Evolutionary conservation across 148 eudicot genomes (phyloP).

Genomic region (Heliosperma pusillum): DNA sequence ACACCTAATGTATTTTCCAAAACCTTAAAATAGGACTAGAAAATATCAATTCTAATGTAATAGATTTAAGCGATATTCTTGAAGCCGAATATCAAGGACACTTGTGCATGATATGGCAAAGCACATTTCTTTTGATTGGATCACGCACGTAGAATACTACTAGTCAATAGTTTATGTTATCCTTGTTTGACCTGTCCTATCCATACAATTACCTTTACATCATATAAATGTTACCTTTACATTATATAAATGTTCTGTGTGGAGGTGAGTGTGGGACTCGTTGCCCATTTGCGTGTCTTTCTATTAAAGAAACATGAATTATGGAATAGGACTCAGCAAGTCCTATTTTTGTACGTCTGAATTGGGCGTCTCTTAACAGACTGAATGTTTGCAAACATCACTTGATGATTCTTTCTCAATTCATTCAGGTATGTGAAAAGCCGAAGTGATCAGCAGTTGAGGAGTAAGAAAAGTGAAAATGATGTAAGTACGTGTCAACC

Average conservation of each 20-base stretch:
- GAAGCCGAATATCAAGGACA: background rate
- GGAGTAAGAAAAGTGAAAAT: conserved; percentile 29
- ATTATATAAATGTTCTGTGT: no score
- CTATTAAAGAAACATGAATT: no score
- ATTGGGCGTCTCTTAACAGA: background rate
- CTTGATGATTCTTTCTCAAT: background rate
- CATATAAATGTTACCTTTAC: no score
- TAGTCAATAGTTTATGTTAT: background rate
- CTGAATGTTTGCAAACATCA: background rate
- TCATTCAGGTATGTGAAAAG: conserved; percentile 68
- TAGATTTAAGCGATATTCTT: background rate
- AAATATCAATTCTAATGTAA: background rate
- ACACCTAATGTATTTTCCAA: no score
- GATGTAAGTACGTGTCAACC: conserved; percentile 45
- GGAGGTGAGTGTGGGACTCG: no score
- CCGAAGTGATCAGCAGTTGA: conserved; percentile 70
- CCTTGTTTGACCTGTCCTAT: background rate
- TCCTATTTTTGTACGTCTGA: background rate
- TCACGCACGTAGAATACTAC: background rate
- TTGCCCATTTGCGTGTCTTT: no score
- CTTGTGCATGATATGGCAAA: background rate
- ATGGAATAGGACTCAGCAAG: background rate
- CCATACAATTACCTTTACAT: background rate
- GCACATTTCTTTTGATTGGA: background rate
- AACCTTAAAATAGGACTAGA: no score